Conservation (phyloP, 441 rosid genomes). For the Aquilaria agallochum region DNA sequence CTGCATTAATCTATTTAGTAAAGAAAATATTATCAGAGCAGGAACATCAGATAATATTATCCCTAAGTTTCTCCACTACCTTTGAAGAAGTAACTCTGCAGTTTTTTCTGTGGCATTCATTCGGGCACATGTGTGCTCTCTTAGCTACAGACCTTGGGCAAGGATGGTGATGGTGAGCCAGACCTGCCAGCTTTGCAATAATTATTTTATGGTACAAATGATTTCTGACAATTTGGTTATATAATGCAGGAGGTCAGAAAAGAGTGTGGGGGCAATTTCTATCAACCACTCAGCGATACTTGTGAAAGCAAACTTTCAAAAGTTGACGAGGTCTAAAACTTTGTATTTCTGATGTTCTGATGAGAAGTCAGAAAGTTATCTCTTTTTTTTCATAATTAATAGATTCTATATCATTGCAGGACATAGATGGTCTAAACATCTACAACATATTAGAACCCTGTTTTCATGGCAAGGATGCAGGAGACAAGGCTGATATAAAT, state of each 20-base stretch:
- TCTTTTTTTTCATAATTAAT: not conserved
- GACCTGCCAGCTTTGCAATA: not conserved
- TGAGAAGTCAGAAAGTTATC: slow-evolving; percentile 2
- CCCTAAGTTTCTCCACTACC: too few species aligned
- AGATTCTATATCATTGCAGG: slow-evolving; percentile 32
- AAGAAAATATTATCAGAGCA: too few species aligned
- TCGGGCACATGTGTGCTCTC: too few species aligned
- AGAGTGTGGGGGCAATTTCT: slow-evolving; percentile 52
- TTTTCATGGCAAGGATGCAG: slow-evolving; percentile 30
- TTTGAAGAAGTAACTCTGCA: too few species aligned
- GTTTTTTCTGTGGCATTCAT: too few species aligned
- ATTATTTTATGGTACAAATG: not conserved
- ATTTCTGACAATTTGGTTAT: slow-evolving; percentile 9
- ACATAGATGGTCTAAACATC: slow-evolving; percentile 40
- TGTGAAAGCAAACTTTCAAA: slow-evolving; percentile 39
- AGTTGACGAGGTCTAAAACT: slow-evolving; percentile 38
- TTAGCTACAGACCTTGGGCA: too few species aligned
- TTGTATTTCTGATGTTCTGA: slow-evolving; percentile 6
- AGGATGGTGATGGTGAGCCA: not conserved
- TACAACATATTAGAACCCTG: slow-evolving; percentile 89
- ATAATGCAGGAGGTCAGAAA: slow-evolving; percentile 46
- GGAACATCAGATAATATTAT: too few species aligned
- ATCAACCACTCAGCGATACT: slow-evolving; percentile 14
- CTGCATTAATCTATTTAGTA: too few species aligned
- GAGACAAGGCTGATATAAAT: slow-evolving; percentile 15